Conservation (phyloP, 805 yeast genomes). For the Alloascoidea hylecoeti region DNA sequence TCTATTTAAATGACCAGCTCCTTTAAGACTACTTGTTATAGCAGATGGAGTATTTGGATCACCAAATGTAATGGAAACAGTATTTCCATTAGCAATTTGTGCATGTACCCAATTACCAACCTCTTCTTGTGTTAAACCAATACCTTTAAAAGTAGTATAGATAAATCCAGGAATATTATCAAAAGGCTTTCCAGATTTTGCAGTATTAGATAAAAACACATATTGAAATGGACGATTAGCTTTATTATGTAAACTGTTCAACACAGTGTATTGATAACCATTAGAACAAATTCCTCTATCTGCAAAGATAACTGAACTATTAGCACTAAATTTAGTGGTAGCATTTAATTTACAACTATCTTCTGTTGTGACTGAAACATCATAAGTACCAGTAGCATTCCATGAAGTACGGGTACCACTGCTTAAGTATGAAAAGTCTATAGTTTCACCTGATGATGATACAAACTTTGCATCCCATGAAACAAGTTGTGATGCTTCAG, state of each 20-base stretch:
- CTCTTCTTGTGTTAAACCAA: neutral
- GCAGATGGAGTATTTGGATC: slow-evolving; percentile 3
- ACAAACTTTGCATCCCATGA: neutral
- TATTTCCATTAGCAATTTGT: slow-evolving; percentile 10
- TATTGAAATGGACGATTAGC: too few relatives aligned
- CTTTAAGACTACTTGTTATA: slow-evolving; percentile 2
- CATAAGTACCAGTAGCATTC: neutral
- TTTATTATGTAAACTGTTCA: too few relatives aligned
- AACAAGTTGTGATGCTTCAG: neutral
- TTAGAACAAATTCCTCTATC: neutral
- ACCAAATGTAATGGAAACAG: slow-evolving; percentile 7
- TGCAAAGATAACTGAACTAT: neutral
- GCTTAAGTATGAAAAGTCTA: neutral
- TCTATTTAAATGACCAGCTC: slow-evolving; percentile 7
- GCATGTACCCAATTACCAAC: slow-evolving; percentile 5
- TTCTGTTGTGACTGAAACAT: neutral
- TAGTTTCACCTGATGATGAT: neutral
- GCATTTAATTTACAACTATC: neutral
- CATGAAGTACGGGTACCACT: neutral
- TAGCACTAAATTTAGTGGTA: neutral
- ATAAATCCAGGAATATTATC: too few relatives aligned
- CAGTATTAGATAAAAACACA: too few relatives aligned
- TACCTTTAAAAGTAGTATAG: too few relatives aligned
- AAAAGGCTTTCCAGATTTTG: neutral
- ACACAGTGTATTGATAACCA: neutral